Conservation (phyloP, 768 basidiomycete genomes). For the Leccinum fibrillosum region DNA sequence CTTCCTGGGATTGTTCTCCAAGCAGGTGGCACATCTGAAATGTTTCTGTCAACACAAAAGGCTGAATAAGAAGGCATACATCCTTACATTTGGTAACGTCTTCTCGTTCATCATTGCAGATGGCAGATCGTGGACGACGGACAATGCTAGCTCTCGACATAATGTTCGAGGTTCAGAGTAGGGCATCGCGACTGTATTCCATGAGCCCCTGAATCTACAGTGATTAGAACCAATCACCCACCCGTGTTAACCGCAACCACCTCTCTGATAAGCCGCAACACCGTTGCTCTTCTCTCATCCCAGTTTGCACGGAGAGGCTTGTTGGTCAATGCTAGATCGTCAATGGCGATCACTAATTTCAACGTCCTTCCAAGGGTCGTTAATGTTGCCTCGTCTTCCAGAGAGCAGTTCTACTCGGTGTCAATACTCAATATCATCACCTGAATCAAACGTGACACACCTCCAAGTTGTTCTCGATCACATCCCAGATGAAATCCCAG, state of each 20-base stretch:
- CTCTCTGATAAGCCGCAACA: conserved; percentile 59
- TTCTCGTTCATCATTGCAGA: conserved; percentile 56
- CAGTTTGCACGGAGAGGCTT: conserved; percentile 69
- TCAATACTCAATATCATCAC: background rate
- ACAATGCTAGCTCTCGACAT: conserved; percentile 66
- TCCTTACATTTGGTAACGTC: conserved; percentile 59
- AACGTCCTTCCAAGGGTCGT: conserved; percentile 69
- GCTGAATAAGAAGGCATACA: background rate
- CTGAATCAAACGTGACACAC: conserved; percentile 37
- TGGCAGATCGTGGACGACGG: conserved; percentile 66
- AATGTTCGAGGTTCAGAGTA: conserved; percentile 58
- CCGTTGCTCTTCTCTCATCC: conserved; percentile 50
- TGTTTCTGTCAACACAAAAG: background rate
- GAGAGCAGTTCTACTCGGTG: conserved; percentile 51
- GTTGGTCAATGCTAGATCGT: conserved; percentile 71
- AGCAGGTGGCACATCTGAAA: conserved; percentile 78
- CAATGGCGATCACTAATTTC: conserved; percentile 59
- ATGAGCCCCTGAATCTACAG: background rate
- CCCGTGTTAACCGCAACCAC: conserved; percentile 54
- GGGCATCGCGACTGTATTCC: conserved; percentile 10
- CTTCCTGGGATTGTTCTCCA: conserved; percentile 54
- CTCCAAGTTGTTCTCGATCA: conserved; percentile 87
- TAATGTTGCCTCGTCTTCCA: conserved; percentile 56
- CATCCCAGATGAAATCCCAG: conserved; percentile 91
- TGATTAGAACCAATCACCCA: conserved; percentile 28